These are phyloP conservation scores for Colletotrichum trifolii DNA, from an alignment of 2,329 filamentous ascomycete species.

Conservation along the genomic window DNA sequence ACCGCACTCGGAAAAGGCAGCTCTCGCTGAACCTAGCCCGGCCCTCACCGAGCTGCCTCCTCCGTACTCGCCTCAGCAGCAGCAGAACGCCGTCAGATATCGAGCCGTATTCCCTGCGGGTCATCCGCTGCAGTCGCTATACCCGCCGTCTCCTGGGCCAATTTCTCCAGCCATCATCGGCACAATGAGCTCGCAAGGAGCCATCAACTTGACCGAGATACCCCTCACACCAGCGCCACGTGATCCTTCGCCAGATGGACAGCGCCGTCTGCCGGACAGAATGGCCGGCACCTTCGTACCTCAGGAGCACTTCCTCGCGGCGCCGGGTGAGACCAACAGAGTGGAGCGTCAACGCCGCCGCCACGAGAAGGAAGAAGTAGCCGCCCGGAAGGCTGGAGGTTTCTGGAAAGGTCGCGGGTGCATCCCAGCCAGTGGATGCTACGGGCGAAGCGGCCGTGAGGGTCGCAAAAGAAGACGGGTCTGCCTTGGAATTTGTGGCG, in stretches of 20 bases:
- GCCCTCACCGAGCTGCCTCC: conserved; percentile 58
- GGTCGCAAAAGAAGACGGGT: conserved; percentile 71
- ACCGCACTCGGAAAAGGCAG: conserved; percentile 23
- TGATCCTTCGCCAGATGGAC: conserved; percentile 38
- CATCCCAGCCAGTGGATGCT: conserved; percentile 72
- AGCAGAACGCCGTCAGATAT: conserved; percentile 59
- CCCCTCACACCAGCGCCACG: conserved; percentile 58
- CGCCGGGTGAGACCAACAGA: conserved; percentile 54
- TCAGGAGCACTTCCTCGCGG: conserved; percentile 55
- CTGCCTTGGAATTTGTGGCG: conserved; percentile 63
- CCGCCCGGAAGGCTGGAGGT: conserved; percentile 67
- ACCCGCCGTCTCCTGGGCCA: conserved; percentile 69
- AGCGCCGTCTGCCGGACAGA: conserved; percentile 53
- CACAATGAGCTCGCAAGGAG: conserved; percentile 71
- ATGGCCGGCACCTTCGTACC: conserved; percentile 58
- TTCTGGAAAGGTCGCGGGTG: conserved; percentile 75
- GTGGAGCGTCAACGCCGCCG: conserved; percentile 64
- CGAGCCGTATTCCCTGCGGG: conserved; percentile 68
- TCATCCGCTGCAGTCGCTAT: conserved; percentile 58
- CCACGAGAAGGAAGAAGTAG: conserved; percentile 74
- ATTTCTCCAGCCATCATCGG: conserved; percentile 71
- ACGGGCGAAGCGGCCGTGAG: conserved; percentile 71
- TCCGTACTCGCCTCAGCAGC: conserved; percentile 64
- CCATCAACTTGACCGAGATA: conserved; percentile 70
- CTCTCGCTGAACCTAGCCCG: conserved; percentile 22